phyloP scores from a whole-genome alignment of 1,284 basidiomycete genomes.

The Leccinum griseonigrum region DNA sequence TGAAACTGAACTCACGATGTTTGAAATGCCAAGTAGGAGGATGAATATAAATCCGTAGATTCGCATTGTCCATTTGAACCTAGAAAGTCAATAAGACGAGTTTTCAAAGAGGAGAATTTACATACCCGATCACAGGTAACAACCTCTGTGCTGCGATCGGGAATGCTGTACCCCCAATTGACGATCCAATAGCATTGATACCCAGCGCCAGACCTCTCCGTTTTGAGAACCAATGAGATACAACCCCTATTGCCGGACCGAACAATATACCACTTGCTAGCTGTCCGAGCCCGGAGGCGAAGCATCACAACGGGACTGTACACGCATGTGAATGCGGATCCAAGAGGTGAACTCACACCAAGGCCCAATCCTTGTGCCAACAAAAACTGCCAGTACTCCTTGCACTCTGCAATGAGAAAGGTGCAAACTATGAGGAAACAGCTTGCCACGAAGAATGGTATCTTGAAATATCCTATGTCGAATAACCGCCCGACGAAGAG shows the following conservation, averaged over 20 bases:
- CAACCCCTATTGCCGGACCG: conserved; percentile 36
- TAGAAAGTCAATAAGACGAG: not conserved
- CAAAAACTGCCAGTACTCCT: conserved; percentile 40
- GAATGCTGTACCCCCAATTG: conserved; percentile 19
- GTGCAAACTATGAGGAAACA: conserved; percentile 40
- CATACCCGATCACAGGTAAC: conserved; percentile 35
- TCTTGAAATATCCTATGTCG: conserved; percentile 10
- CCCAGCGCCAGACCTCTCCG: conserved; percentile 31
- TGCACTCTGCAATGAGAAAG: conserved; percentile 45
- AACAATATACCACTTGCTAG: conserved; percentile 34
- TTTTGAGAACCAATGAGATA: conserved; percentile 44
- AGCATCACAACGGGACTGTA: not conserved
- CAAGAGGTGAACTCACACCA: conserved; percentile 29
- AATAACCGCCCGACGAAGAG: conserved; percentile 13
- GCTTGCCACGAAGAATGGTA: not conserved
- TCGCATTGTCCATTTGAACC: conserved; percentile 47
- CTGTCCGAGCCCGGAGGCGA: not conserved
- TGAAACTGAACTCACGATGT: conserved; percentile 28
- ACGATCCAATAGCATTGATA: conserved; percentile 35
- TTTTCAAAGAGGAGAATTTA: not conserved
- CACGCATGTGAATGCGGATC: not conserved
- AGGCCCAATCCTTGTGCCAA: conserved; percentile 44
- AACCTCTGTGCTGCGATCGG: conserved; percentile 40
- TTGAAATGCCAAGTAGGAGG: conserved; percentile 35
- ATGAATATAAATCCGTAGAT: conserved; percentile 46